These are phyloP conservation scores for Macrolepiota dolichaula DNA, from an alignment of 768 basidiomycete species.

Conservation along the genomic window DNA sequence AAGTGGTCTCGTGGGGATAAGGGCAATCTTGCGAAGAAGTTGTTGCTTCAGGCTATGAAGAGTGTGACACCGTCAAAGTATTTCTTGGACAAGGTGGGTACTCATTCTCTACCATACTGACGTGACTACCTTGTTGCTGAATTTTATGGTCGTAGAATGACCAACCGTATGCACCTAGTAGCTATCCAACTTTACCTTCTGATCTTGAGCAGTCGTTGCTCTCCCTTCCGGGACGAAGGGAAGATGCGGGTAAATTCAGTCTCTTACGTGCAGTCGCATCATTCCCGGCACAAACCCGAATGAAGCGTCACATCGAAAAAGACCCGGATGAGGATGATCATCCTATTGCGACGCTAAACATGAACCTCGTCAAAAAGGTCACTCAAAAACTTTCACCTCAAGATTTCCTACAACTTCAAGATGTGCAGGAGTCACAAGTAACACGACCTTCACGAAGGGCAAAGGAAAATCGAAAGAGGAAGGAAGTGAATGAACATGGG, in stretches of 20 bases:
- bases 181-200: constrained; percentile 27
- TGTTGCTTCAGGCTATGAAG: constrained; percentile 33
- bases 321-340: constrained; percentile 35
- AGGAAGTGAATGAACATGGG: not conserved
- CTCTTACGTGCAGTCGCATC: constrained; percentile 38
- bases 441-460: not conserved
- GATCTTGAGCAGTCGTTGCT: constrained; percentile 23
- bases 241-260: constrained; percentile 36
- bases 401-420: constrained; percentile 30
- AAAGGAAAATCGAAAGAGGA: not conserved
- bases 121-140: not conserved
- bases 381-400: constrained; percentile 33
- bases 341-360: constrained; percentile 39
- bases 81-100: constrained; percentile 36
- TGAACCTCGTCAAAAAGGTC: constrained; percentile 35
- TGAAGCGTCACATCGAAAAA: constrained; percentile 35
- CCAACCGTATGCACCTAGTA: constrained; percentile 28
- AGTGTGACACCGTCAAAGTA: constrained; percentile 40
- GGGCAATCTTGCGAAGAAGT: constrained; percentile 23
- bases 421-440: constrained; percentile 6
- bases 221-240: constrained; percentile 29
- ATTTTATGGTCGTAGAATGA: constrained; percentile 28
- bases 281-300: constrained; percentile 35
- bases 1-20: constrained; percentile 34
- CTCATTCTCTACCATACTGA: not conserved